Evolutionary conservation across 345 rosid genomes (phyloP).

Genomic region (Turnera subulata): DNA sequence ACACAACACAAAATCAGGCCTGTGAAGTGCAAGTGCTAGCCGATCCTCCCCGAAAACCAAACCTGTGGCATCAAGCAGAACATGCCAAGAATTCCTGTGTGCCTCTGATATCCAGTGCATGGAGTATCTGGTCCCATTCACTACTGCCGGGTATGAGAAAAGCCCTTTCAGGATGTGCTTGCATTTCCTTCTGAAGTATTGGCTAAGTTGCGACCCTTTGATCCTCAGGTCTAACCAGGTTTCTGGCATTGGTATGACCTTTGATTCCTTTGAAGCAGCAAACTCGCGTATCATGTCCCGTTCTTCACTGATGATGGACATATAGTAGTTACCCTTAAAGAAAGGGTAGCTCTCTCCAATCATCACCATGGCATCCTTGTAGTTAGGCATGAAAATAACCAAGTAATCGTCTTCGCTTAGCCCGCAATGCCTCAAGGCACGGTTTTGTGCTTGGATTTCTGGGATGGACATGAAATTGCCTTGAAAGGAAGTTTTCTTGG

Average conservation of each 20-base stretch:
- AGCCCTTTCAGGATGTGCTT: constrained; percentile 54
- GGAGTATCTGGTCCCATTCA: constrained; percentile 39
- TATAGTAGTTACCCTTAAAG: constrained; percentile 50
- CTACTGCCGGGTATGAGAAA: constrained; percentile 47
- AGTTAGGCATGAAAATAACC: constrained; percentile 48
- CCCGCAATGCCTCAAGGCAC: constrained; percentile 49
- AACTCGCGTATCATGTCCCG: constrained; percentile 36
- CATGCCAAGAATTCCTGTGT: constrained; percentile 68
- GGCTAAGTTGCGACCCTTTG: constrained; percentile 64
- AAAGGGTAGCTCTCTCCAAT: constrained; percentile 72
- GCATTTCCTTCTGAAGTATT: constrained; percentile 61
- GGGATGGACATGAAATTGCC: constrained; percentile 63
- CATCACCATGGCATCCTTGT: constrained; percentile 44
- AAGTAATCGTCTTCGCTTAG: constrained; percentile 48
- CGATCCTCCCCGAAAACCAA: constrained; percentile 41
- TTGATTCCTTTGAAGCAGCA: constrained; percentile 45
- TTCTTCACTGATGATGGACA: constrained; percentile 45
- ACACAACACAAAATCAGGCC: constrained; percentile 13
- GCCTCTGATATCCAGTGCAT: constrained; percentile 80
- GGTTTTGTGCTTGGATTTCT: constrained; percentile 54
- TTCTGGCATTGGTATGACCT: constrained; percentile 47
- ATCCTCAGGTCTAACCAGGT: constrained; percentile 65
- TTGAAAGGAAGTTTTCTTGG: constrained; percentile 44
- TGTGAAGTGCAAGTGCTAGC: constrained; percentile 44
- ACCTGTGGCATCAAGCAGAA: constrained; percentile 50